phyloP scores from a whole-genome alignment of 2,329 filamentous ascomycete species.

The Microdochium nivale region DNA sequence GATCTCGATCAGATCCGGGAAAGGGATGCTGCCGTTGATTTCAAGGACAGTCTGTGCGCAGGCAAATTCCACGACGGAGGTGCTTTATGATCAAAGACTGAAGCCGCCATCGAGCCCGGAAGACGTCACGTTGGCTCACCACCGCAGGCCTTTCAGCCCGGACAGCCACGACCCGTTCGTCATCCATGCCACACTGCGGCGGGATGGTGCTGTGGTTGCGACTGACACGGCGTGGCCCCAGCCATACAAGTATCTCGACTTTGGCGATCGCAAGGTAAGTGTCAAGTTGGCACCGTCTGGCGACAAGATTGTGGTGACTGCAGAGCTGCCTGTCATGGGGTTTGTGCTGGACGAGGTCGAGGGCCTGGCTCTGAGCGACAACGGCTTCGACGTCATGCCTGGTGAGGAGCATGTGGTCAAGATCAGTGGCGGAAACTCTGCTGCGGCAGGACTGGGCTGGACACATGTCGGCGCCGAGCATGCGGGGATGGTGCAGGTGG shows the following conservation, averaged over 20 bases:
- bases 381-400: conserved; percentile 49
- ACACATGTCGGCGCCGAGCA: conserved; percentile 7
- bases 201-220: conserved; percentile 29
- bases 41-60: conserved; percentile 13
- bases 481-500: conserved; percentile 14
- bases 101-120: not conserved
- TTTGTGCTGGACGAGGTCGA: conserved; percentile 42
- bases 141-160: conserved; percentile 19
- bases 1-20: conserved; percentile 30
- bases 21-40: conserved; percentile 20
- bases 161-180: conserved; percentile 35
- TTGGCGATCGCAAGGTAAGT: conserved; percentile 28
- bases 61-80: conserved; percentile 29
- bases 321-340: conserved; percentile 44
- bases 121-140: conserved; percentile 12
- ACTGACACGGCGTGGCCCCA: conserved; percentile 51
- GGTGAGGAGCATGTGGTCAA: conserved; percentile 23
- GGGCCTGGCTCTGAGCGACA: conserved; percentile 40
- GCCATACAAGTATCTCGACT: conserved; percentile 50
- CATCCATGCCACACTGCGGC: conserved; percentile 32
- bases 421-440: conserved; percentile 9
- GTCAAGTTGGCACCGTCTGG: conserved; percentile 22
- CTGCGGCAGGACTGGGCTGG: conserved; percentile 4
- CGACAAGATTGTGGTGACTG: conserved; percentile 18
- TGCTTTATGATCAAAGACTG: conserved; percentile 18